phyloP scores from a whole-genome alignment of 1,139 yeast genomes.

The Zygosaccharomyces sapae region DNA sequence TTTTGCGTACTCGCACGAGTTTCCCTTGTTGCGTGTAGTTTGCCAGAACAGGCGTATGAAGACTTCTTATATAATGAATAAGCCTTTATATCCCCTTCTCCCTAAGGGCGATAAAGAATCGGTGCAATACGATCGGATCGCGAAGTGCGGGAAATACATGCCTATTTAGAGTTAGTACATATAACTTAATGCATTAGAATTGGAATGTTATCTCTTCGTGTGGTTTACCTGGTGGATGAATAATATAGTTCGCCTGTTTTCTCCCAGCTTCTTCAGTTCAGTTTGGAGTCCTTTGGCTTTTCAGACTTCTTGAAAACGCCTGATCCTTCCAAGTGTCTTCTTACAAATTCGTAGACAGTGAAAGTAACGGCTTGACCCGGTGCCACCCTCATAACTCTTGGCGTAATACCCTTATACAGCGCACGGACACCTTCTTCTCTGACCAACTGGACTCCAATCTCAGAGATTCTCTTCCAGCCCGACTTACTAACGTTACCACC shows the following conservation, averaged over 20 bases:
- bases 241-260: not conserved
- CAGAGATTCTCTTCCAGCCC: constrained; percentile 61
- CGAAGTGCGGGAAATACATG: constrained; percentile 1
- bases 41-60: not conserved
- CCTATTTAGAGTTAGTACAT: constrained; percentile 4
- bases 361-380: constrained; percentile 99
- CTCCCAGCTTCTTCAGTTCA: constrained; percentile 1
- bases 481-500: constrained; percentile 63
- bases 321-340: constrained; percentile 56
- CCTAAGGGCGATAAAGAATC: not conserved
- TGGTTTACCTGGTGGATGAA: not conserved
- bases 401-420: constrained; percentile 93
- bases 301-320: constrained; percentile 20
- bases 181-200: not conserved
- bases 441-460: constrained; percentile 77
- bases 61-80: not conserved
- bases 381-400: constrained; percentile 98
- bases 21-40: too few species aligned
- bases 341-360: constrained; percentile 90
- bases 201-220: constrained; percentile 4
- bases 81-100: not conserved
- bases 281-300: constrained; percentile 16
- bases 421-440: constrained; percentile 88
- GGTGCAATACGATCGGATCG: not conserved
- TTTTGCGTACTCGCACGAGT: too few species aligned